phyloP scores from a whole-genome alignment of 768 basidiomycete genomes.

The Clavulina sp. region DNA sequence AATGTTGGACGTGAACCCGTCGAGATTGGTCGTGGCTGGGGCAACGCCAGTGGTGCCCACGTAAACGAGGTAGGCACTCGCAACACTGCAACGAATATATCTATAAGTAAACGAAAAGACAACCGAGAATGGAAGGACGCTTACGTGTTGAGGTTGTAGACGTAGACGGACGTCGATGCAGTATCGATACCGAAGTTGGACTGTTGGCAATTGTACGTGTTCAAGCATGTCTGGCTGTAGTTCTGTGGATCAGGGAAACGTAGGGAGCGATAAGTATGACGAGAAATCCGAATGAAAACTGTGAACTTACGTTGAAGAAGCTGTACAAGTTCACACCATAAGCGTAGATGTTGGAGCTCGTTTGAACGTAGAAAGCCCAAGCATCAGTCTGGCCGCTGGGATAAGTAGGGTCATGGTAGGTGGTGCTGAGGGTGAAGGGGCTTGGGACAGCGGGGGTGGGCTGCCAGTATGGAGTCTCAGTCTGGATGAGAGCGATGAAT shows the following conservation, averaged over 20 bases:
- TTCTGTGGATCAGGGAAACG: no score
- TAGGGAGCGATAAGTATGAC: background rate
- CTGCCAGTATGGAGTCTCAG: constrained; percentile 60
- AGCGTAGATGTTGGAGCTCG: constrained; percentile 38
- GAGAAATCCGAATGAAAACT: background rate
- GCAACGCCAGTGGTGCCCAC: constrained; percentile 19
- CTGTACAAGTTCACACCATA: constrained; percentile 57
- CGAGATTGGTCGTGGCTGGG: background rate
- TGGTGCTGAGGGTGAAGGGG: constrained; percentile 31
- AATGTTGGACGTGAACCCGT: background rate
- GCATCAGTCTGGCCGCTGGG: constrained; percentile 25
- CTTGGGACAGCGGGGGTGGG: constrained; percentile 36
- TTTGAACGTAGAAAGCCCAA: constrained; percentile 39
- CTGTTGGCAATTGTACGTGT: constrained; percentile 32
- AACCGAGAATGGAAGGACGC: no score
- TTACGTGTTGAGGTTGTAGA: constrained; percentile 46
- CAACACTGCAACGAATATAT: no score
- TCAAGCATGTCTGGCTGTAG: constrained; percentile 34
- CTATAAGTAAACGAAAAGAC: no score
- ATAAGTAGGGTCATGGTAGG: constrained; percentile 39
- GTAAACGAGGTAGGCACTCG: constrained; percentile 36
- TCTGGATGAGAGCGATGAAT: constrained; percentile 56
- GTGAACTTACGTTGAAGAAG: constrained; percentile 37
- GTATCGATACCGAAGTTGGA: constrained; percentile 38
- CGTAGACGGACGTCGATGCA: constrained; percentile 26